Evolutionary conservation across 495 filamentous ascomycete species (phyloP).

Genomic region (Echria macrotheca): DNA sequence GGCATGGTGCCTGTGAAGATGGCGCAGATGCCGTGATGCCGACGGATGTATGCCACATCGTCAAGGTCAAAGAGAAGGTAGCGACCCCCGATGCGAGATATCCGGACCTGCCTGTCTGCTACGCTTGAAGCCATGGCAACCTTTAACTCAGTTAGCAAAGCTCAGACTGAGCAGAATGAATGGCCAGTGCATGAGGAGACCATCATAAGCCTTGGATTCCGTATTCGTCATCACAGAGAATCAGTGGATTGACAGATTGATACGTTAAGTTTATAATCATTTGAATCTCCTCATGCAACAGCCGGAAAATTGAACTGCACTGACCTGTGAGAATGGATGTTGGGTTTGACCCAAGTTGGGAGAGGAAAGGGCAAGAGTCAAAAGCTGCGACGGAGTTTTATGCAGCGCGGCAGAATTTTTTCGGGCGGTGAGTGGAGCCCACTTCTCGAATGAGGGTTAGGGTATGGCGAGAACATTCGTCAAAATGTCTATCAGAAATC

Average conservation of each 20-base stretch:
- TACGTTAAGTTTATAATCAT: conserved; percentile 35
- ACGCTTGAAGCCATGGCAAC: conserved; percentile 24
- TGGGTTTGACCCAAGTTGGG: conserved; percentile 17
- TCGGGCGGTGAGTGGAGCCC: conserved; percentile 7
- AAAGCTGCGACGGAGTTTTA: conserved; percentile 14
- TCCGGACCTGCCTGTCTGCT: conserved; percentile 52
- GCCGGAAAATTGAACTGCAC: conserved; percentile 11
- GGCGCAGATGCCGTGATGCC: conserved; percentile 78
- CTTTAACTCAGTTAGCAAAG: too few species aligned
- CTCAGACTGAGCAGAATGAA: too few species aligned
- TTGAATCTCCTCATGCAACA: conserved; percentile 1
- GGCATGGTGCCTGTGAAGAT: conserved; percentile 83
- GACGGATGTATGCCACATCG: conserved; percentile 72
- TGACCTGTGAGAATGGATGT: conserved; percentile 21
- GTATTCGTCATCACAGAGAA: conserved; percentile 32
- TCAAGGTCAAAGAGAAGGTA: conserved; percentile 88
- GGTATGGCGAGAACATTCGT: not conserved
- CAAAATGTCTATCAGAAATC: conserved; percentile 24
- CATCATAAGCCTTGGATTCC: conserved; percentile 30
- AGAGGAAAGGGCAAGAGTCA: conserved; percentile 7
- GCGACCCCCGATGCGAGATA: conserved; percentile 72
- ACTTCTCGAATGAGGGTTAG: conserved; percentile 2
- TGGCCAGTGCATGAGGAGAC: too few species aligned
- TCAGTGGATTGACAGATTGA: conserved; percentile 45
- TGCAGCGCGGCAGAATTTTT: conserved; percentile 13